Evolutionary conservation across 2,329 filamentous ascomycete species (phyloP), one percentile per base, ranked within the genome.

Genomic region (Shiraia sp.): DNA sequence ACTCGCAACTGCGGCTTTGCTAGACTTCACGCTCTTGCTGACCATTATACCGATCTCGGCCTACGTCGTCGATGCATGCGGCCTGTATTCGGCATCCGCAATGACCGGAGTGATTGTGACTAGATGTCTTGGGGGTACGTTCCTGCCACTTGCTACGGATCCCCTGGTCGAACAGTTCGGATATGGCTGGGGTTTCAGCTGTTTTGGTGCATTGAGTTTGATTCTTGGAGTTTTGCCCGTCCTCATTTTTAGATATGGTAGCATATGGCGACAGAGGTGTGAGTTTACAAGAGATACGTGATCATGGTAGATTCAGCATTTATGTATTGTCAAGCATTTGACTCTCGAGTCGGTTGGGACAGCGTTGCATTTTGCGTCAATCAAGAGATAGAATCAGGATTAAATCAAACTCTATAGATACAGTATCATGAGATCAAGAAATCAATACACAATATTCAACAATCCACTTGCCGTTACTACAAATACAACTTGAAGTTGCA

Each of bases 1-100:
- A 13, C 63, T 83, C 0, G 19, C 74, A 0, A 59, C 70, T 0
- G 70, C 79, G 0, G 71, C 58, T 2, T n/a, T 76, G 1, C 59
- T 80, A 5, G 79, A 79, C 9, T 58, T 69, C 14, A 66, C 72
- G 4, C 59, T 79, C 2, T 65, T 77, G 34, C 58, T 82, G 2
- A 68, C 69, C 3, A 67, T 75, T 32, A 57, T 83, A 14, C 79
- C 80, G 0, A 41, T 82, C 2, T 75, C 74, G 41, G 73, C 79
- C 0, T 83, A 82, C 47, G 72, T 82, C 0, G 79, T 82, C 2
- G 80, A 83, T 45, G 77, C 79, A 0, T 80, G 76, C 42, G 78
- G 79, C 0, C 44, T 78, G 5, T 82, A 79, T 52, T 75, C 79
- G 1, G 80, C 80, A 0, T 80, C 77, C 9, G 79, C 79, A 2